Base-by-base conservation (phyloP, 1,284 basidiomycete species). In the Ganoderma sinense region DNA sequence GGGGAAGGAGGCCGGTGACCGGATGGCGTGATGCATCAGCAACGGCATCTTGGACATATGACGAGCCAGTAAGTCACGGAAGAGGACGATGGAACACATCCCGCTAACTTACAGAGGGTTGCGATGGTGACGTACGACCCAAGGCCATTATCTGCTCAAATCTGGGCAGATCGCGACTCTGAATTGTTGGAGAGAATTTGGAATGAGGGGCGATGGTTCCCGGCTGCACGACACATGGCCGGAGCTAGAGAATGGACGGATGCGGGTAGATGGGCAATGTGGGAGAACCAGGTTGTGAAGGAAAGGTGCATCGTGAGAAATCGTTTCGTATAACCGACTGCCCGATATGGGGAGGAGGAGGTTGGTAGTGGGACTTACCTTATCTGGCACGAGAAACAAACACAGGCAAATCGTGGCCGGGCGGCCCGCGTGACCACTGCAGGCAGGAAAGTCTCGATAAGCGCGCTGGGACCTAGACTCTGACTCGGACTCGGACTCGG, bases 261-360 rank as follows among this genome's bases (percentile, higher is more conserved):
- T 29, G 8, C 26, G 43, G 41, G 45, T 61, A 65, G 51, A 26
- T 65, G 56, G 45, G 26, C 56, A 60, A 61, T 48, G 60, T 58
- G 66, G 66, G 51, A 63, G 53, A 20, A 53, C 36, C 45, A 11
- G 18, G 39, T 26, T 26, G 59, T 29, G n/a, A 59, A 29, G 53
- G 29, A 18, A 31, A 43, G 20, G 18, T n/a, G 29, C 60, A 63
- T 61, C 60, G 62, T 61, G 67, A 23, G 67, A 69, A 63, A 66
- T 65, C 68, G 65, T 70, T 64, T 66, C 53, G 67, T 66, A 67
- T 60, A 39, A 53, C 18, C 31, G 48, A 51, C 64, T 65, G 59
- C 68, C 64, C 16, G 40, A 63, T 69, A 51, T 56, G 64, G 64
- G 11, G 51, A 11, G 7, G 23, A 16, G 40, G 4, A 10, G 45